These are phyloP conservation scores for Blepharisma japonicum DNA, from an alignment of 73 alveolate genomes.

Conservation along the genomic window DNA sequence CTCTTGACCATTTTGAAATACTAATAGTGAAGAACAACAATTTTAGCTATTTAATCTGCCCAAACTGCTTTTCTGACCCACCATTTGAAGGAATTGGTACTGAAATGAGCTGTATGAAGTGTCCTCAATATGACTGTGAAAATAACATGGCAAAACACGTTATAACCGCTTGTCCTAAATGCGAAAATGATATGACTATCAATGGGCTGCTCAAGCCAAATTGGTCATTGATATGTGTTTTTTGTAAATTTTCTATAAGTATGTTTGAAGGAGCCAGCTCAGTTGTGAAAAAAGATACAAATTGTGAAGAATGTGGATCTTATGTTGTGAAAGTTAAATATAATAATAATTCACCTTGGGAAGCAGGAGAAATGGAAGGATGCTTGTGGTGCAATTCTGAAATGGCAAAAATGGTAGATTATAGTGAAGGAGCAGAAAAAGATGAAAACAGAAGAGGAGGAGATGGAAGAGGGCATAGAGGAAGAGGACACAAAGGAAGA, in stretches of 20 bases:
- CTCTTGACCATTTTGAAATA: slow-evolving; percentile 53
- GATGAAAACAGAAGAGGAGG: slow-evolving; percentile 28
- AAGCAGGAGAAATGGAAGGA: neutral
- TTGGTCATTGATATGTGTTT: neutral
- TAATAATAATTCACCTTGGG: neutral
- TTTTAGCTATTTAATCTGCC: slow-evolving; percentile 43
- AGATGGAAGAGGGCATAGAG: slow-evolving; percentile 2
- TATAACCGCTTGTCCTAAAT: slow-evolving; percentile 18
- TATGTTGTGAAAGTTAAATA: slow-evolving; percentile 1
- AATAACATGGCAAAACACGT: neutral
- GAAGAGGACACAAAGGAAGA: slow-evolving; percentile 30
- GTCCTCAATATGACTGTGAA: slow-evolving; percentile 35
- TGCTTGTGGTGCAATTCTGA: neutral
- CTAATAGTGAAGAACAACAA: neutral
- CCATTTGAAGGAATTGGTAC: slow-evolving; percentile 40
- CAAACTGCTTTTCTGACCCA: slow-evolving; percentile 53
- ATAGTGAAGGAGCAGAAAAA: neutral
- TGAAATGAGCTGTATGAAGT: slow-evolving; percentile 16
- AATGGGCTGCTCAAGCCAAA: slow-evolving; percentile 2
- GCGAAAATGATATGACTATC: slow-evolving; percentile 29
- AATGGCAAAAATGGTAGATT: neutral
- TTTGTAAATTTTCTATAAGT: slow-evolving; percentile 5
- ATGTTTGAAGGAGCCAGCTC: slow-evolving; percentile 21
- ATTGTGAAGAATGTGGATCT: slow-evolving; percentile 11
- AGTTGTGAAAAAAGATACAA: neutral